Evolutionary conservation across 1,284 basidiomycete genomes (phyloP).

Genomic region (Sphaerobolus stellatus): DNA sequence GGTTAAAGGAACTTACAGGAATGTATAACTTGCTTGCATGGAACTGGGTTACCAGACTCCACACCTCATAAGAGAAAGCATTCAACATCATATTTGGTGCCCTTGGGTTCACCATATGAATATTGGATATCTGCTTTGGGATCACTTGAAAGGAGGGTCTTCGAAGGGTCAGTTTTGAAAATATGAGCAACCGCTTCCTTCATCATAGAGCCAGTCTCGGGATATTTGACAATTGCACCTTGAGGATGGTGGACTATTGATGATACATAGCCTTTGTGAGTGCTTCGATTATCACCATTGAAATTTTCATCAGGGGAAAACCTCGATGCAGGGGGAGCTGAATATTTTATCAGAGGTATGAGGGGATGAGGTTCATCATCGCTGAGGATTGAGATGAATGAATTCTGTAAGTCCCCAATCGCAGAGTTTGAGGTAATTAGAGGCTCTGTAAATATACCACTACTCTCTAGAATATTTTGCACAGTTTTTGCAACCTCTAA

Average conservation of each 20-base stretch:
- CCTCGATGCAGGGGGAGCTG: too few species aligned
- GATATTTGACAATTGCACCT: slow-evolving; percentile 8
- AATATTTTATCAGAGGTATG: too few species aligned
- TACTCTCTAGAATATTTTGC: too few species aligned
- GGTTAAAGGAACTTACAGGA: not conserved
- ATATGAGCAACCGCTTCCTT: not conserved
- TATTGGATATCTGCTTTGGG: slow-evolving; percentile 1
- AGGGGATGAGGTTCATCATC: too few species aligned
- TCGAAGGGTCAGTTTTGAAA: not conserved
- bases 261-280: not conserved
- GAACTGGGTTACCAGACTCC: not conserved
- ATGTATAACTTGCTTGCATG: not conserved
- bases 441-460: too few species aligned
- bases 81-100: not conserved
- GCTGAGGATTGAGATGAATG: too few species aligned
- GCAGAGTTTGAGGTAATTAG: too few species aligned
- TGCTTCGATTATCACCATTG: too few species aligned
- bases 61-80: not conserved
- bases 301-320: too few species aligned
- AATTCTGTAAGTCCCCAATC: too few species aligned
- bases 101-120: not conserved
- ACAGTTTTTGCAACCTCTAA: too few species aligned
- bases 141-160: too few species aligned
- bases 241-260: slow-evolving; percentile 1
- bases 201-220: not conserved